phyloP scores from a whole-genome alignment of 257 asterid genomes.

The Schizonepeta tenuifolia region DNA sequence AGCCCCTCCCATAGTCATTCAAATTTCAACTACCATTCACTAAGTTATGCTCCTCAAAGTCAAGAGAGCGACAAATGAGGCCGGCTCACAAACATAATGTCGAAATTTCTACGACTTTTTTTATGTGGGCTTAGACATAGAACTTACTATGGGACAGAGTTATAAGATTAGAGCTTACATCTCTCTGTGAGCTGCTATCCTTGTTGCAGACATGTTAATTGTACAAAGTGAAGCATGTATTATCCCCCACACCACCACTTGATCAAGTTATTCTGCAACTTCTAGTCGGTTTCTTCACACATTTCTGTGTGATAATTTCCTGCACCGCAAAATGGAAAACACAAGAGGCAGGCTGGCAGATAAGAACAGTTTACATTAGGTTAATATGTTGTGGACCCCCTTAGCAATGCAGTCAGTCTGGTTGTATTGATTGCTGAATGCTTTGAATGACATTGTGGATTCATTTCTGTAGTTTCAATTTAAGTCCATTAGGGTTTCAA shows the following conservation, averaged over 20 bases:
- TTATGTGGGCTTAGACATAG: neutral
- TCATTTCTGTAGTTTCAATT: neutral
- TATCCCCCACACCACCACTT: neutral
- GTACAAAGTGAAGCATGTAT: conserved; percentile 11
- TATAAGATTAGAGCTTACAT: neutral
- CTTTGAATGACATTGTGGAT: conserved; percentile 16
- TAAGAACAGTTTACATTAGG: neutral
- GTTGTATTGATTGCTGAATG: neutral
- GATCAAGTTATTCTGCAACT: neutral
- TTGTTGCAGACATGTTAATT: neutral
- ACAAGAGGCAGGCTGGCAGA: conserved; percentile 24
- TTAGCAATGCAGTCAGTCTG: conserved; percentile 1
- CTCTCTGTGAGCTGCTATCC: conserved; percentile 4
- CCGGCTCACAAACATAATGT: neutral
- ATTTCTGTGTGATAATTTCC: conserved; percentile 8
- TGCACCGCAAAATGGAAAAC: neutral
- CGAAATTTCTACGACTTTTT: neutral
- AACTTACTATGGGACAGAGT: conserved; percentile 14
- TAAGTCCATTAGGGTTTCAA: neutral
- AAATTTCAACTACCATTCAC: neutral
- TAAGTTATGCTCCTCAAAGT: conserved; percentile 1
- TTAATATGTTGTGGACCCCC: conserved; percentile 19
- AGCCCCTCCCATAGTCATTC: neutral
- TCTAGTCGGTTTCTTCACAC: conserved; percentile 8
- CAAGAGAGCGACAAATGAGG: neutral